phyloP scores from a whole-genome alignment of 2,329 filamentous ascomycete species.

The Penicillium paneum region DNA sequence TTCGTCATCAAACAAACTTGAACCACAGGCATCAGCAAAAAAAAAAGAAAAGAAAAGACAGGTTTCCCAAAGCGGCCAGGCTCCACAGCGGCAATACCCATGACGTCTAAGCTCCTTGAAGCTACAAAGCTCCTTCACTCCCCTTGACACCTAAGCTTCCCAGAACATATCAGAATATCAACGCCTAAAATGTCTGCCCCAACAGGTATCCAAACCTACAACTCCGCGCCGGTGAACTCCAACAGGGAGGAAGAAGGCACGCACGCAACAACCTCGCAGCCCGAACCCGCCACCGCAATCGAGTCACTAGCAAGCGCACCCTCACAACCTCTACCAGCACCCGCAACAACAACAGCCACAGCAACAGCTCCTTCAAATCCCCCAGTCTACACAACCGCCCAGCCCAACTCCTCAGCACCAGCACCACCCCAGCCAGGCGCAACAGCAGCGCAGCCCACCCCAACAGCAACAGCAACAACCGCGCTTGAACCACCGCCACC shows the following conservation, averaged over 20 bases:
- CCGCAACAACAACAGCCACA: conserved; percentile 21
- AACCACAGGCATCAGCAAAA: neutral
- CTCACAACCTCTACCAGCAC: conserved; percentile 29
- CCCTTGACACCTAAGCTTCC: neutral
- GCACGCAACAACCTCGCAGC: conserved; percentile 13
- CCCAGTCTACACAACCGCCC: neutral
- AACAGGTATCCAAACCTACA: conserved; percentile 25
- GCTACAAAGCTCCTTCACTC: neutral
- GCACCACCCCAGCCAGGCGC: conserved; percentile 43
- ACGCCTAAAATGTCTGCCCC: conserved; percentile 20
- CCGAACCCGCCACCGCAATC: conserved; percentile 24
- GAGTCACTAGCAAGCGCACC: conserved; percentile 13
- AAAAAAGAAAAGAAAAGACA: neutral
- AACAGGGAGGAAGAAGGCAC: conserved; percentile 17
- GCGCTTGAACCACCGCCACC: conserved; percentile 8
- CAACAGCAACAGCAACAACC: conserved; percentile 2
- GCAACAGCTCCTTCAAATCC: neutral
- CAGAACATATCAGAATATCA: neutral
- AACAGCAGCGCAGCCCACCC: conserved; percentile 9
- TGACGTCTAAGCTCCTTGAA: conserved; percentile 21
- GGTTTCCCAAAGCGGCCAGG: conserved; percentile 10
- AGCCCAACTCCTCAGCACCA: conserved; percentile 13
- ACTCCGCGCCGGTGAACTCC: conserved; percentile 27
- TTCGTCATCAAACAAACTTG: neutral
- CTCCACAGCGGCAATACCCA: conserved; percentile 20